These are phyloP conservation scores for Paracamarosporium sp. DNA, from an alignment of 2,329 filamentous ascomycete genomes.

Conservation along the genomic window DNA sequence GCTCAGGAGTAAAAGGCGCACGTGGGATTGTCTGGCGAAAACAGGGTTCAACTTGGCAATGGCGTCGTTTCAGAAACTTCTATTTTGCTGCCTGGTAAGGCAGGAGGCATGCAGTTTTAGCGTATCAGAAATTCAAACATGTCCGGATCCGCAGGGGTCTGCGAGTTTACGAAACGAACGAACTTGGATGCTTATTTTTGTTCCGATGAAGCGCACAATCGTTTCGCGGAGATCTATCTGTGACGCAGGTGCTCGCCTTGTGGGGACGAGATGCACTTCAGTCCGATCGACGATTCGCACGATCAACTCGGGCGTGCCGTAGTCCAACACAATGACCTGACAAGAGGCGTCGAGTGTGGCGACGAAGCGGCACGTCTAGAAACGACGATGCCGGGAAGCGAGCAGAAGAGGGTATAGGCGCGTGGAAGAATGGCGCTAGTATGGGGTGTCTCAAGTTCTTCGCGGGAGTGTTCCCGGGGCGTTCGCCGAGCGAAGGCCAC, in stretches of 20 bases:
- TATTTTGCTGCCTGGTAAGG: neutral
- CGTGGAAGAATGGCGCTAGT: neutral
- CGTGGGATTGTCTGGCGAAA: neutral
- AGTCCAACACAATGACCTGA: neutral
- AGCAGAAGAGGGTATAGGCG: conserved; percentile 5
- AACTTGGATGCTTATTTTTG: neutral
- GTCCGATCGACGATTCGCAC: too few relatives aligned
- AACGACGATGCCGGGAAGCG: neutral
- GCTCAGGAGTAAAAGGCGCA: neutral
- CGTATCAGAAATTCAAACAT: conserved; percentile 1
- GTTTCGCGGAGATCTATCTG: neutral
- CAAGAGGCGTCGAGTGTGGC: neutral
- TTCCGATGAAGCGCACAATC: neutral
- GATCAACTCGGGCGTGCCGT: neutral
- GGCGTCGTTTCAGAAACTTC: conserved; percentile 8
- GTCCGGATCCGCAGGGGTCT: conserved; percentile 6
- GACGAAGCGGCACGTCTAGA: neutral
- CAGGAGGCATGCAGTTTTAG: conserved; percentile 2
- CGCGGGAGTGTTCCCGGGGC: neutral
- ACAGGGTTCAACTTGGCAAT: neutral
- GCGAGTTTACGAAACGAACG: conserved; percentile 2
- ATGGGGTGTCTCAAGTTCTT: neutral
- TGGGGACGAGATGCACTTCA: too few relatives aligned
- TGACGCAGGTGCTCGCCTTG: neutral
- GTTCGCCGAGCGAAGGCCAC: neutral